Evolutionary conservation across 257 asterid species (phyloP).

Genomic region (Ocimum tenuiflorum): DNA sequence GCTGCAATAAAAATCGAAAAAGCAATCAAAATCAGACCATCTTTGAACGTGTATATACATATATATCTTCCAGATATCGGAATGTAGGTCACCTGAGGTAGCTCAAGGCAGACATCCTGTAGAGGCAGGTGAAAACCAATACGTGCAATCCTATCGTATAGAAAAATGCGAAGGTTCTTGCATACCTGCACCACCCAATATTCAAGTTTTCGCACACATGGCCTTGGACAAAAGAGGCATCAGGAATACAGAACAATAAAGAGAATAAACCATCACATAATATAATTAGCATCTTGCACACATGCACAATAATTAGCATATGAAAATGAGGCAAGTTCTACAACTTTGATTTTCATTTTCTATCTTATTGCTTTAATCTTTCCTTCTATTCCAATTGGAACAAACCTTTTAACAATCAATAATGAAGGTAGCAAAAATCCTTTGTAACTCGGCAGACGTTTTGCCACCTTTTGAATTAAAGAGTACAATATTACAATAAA

Average conservation of each 20-base stretch:
- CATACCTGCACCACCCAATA: constrained; percentile 49
- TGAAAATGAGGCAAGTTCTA: background rate
- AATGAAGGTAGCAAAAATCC: no score
- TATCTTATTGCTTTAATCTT: background rate
- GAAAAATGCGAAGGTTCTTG: constrained; percentile 89
- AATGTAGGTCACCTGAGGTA: constrained; percentile 53
- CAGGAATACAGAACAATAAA: background rate
- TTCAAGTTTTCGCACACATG: background rate
- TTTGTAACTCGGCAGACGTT: no score
- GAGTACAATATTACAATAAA: no score
- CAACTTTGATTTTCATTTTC: background rate
- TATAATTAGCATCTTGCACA: background rate
- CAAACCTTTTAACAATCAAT: no score
- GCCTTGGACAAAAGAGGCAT: background rate
- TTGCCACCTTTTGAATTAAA: no score
- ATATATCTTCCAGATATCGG: background rate
- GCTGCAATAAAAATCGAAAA: constrained; percentile 44
- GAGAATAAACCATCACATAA: background rate
- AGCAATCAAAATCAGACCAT: constrained; percentile 11
- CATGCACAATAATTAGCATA: no score
- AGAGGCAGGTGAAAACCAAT: constrained; percentile 90
- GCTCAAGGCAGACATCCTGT: constrained; percentile 95
- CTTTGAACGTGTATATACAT: no score
- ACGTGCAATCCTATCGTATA: constrained; percentile 92
- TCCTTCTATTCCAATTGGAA: background rate